Conservation (phyloP, 176 grass and related monocot species). For the Stipa capillata region DNA sequence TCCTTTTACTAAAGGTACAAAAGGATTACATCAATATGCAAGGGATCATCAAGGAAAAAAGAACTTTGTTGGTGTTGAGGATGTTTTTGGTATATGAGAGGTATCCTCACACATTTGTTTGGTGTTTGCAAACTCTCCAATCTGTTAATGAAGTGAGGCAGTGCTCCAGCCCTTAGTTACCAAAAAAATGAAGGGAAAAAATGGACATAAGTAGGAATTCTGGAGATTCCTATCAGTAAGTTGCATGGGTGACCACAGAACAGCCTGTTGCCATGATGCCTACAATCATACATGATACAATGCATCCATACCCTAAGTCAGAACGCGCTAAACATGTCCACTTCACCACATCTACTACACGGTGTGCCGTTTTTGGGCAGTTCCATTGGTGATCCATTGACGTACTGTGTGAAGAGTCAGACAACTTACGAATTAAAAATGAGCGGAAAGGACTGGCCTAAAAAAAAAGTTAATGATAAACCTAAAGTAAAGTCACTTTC, state of each 20-base stretch:
- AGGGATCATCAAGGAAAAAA: neutral
- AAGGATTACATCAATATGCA: neutral
- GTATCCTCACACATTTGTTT: no score
- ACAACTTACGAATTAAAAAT: neutral
- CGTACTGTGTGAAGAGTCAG: neutral
- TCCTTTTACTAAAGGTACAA: neutral
- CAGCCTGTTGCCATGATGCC: neutral
- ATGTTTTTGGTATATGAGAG: no score
- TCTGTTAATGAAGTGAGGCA: neutral
- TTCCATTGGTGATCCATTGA: neutral
- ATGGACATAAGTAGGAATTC: neutral
- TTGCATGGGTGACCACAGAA: conserved; percentile 2
- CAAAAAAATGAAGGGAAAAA: neutral
- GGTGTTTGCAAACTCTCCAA: neutral
- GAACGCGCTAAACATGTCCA: neutral
- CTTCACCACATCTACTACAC: neutral
- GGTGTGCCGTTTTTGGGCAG: no score
- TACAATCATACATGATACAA: neutral
- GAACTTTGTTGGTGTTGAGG: neutral
- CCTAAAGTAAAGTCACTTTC: neutral
- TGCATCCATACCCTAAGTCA: neutral
- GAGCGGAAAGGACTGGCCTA: neutral
- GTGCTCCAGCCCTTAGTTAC: neutral
- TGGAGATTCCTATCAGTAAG: neutral
- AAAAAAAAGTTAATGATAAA: neutral